phyloP scores from a whole-genome alignment of 441 rosid genomes.

The Hura crepitans region DNA sequence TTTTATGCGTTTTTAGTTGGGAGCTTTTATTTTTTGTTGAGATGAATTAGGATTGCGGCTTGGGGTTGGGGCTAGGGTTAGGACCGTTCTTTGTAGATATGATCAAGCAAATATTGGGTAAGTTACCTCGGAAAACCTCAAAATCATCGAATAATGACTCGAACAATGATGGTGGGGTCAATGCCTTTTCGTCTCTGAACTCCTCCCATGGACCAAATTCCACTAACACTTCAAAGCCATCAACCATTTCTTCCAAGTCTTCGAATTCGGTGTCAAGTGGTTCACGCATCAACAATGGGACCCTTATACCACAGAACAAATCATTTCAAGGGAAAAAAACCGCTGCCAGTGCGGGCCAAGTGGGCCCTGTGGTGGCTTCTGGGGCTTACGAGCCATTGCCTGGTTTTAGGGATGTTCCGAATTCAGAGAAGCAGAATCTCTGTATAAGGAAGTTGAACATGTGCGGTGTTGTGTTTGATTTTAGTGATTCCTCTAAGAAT shows the following conservation, averaged over 20 bases:
- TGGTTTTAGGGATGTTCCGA: conserved; percentile 69
- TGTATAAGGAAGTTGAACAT: conserved; percentile 60
- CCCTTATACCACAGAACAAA: conserved; percentile 34
- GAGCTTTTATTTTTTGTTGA: conserved; percentile 23
- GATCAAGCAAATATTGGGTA: conserved; percentile 84
- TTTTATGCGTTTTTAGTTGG: conserved; percentile 28
- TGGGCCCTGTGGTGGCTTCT: conserved; percentile 31
- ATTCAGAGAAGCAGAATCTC: conserved; percentile 63
- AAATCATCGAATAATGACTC: conserved; percentile 61
- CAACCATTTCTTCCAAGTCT: conserved; percentile 38
- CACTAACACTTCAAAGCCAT: conserved; percentile 35
- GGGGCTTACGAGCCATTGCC: conserved; percentile 60
- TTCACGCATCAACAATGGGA: conserved; percentile 44
- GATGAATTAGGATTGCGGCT: conserved; percentile 20
- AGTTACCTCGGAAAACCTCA: conserved; percentile 72
- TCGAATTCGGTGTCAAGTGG: conserved; percentile 34
- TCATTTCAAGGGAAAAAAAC: conserved; percentile 46
- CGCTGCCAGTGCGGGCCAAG: conserved; percentile 30
- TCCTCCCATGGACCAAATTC: conserved; percentile 43
- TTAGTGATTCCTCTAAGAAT: conserved; percentile 64
- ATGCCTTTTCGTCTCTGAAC: conserved; percentile 36
- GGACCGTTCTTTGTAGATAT: conserved; percentile 44
- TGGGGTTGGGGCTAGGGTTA: conserved; percentile 24
- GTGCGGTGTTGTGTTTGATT: conserved; percentile 72
- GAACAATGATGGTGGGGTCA: conserved; percentile 39